phyloP scores from a whole-genome alignment of 768 basidiomycete species.

The Lentinula lateritia region DNA sequence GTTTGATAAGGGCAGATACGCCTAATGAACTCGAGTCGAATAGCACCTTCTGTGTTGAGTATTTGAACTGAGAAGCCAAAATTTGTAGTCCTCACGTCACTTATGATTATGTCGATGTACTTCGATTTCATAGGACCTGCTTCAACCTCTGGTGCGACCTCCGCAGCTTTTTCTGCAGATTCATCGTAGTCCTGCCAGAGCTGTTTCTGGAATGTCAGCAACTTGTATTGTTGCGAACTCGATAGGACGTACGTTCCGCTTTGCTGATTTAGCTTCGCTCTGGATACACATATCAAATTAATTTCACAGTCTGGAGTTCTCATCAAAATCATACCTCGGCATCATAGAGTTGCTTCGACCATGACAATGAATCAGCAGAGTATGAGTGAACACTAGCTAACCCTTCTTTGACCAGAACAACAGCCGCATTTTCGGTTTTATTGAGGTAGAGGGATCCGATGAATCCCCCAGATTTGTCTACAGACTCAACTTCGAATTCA shows the following conservation, averaged over 20 bases:
- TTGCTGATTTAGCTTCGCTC: conserved; percentile 78
- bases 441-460: conserved; percentile 84
- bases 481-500: conserved; percentile 85
- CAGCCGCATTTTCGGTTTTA: conserved; percentile 83
- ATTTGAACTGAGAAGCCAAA: conserved; percentile 92
- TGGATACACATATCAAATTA: conserved; percentile 19
- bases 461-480: conserved; percentile 95
- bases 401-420: conserved; percentile 81
- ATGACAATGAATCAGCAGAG: conserved; percentile 78
- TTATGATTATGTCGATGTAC: conserved; percentile 90
- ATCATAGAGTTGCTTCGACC: conserved; percentile 73
- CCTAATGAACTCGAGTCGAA: no score
- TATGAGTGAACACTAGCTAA: conserved; percentile 84
- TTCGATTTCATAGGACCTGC: conserved; percentile 65
- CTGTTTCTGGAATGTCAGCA: conserved; percentile 30
- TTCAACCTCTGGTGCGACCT: conserved; percentile 39
- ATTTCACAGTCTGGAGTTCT: neutral
- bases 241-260: conserved; percentile 60
- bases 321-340: conserved; percentile 57
- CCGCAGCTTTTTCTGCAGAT: conserved; percentile 53
- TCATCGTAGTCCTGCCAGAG: conserved; percentile 86
- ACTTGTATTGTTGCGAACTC: neutral
- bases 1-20: neutral
- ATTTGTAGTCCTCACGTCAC: conserved; percentile 70
- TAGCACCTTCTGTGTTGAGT: conserved; percentile 78